phyloP scores from a whole-genome alignment of 306 rosid species.

The Cicer judaicum region DNA sequence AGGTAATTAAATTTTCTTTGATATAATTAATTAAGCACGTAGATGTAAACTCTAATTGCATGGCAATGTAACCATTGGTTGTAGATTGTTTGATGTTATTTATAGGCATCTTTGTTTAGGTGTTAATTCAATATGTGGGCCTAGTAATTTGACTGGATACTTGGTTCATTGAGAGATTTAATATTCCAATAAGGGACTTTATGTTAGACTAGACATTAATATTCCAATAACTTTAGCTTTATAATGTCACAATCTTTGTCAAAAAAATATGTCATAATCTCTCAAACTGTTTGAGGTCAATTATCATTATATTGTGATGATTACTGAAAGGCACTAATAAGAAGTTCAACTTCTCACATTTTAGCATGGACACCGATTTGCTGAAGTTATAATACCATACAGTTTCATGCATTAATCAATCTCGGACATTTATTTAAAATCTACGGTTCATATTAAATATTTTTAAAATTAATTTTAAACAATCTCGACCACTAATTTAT shows the following conservation, averaged over 20 bases:
- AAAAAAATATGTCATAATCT: background rate
- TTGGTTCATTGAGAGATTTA: conserved; percentile 42
- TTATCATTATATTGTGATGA: conserved; percentile 41
- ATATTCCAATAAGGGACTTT: conserved; percentile 45
- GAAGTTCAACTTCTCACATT: conserved; percentile 32
- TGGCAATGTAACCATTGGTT: conserved; percentile 44
- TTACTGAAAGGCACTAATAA: conserved; percentile 53
- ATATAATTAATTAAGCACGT: conserved; percentile 43
- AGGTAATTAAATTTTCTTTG: conserved; percentile 19
- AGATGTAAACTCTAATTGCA: conserved; percentile 55
- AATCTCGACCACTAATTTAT: too few relatives aligned
- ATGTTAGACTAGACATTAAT: conserved; percentile 49
- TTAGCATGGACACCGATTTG: too few relatives aligned
- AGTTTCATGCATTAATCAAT: too few relatives aligned
- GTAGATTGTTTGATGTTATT: conserved; percentile 45
- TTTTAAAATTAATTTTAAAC: too few relatives aligned
- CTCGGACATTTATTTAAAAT: too few relatives aligned
- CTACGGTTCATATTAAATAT: too few relatives aligned
- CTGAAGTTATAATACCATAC: too few relatives aligned
- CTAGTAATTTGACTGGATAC: conserved; percentile 50
- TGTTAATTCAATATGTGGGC: conserved; percentile 27
- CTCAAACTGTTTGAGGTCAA: conserved; percentile 41
- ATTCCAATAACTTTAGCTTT: conserved; percentile 49
- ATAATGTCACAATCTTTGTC: conserved; percentile 41
- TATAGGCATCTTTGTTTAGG: conserved; percentile 3